These are phyloP conservation scores for Curvularia spicifera DNA, from an alignment of 2,329 filamentous ascomycete genomes.

Conservation along the genomic window DNA sequence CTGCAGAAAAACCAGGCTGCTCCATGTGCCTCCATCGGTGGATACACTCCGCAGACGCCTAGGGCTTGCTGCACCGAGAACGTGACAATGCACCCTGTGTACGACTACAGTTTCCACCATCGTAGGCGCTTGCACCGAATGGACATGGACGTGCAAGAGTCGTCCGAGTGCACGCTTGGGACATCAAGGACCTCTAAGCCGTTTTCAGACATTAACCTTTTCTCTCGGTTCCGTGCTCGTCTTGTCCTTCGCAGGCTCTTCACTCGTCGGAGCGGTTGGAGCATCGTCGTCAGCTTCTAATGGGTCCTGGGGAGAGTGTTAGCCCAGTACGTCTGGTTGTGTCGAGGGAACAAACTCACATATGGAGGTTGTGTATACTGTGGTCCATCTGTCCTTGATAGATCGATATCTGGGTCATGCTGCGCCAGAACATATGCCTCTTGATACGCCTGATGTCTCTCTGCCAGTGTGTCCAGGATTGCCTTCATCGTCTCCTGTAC, in stretches of 20 bases:
- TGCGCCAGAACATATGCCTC: slow-evolving; percentile 69
- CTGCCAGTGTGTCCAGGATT: slow-evolving; percentile 85
- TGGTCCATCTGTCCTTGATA: slow-evolving; percentile 32
- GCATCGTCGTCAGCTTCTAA: slow-evolving; percentile 26
- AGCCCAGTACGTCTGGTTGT: slow-evolving; percentile 2
- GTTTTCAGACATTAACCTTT: slow-evolving; percentile 19
- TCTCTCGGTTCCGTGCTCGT: slow-evolving; percentile 12
- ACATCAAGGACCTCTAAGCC: neutral
- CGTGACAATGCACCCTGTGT: neutral
- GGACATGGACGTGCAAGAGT: neutral
- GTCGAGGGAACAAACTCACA: slow-evolving; percentile 18
- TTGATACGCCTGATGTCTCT: slow-evolving; percentile 87
- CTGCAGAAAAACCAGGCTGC: slow-evolving; percentile 1
- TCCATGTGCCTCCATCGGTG: neutral
- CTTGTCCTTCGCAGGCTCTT: slow-evolving; percentile 10
- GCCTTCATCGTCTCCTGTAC: slow-evolving; percentile 79
- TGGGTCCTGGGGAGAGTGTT: slow-evolving; percentile 24
- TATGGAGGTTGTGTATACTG: slow-evolving; percentile 37
- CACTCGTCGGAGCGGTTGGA: slow-evolving; percentile 4
- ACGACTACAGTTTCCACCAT: neutral
- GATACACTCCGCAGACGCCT: neutral
- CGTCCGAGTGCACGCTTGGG: neutral
- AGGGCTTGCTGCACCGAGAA: neutral
- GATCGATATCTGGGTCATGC: slow-evolving; percentile 56
- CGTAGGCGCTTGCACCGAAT: neutral